Base-by-base conservation (phyloP, 192 early-diverging fungal genomes). In the Jimgerdemannia lactiflua region DNA sequence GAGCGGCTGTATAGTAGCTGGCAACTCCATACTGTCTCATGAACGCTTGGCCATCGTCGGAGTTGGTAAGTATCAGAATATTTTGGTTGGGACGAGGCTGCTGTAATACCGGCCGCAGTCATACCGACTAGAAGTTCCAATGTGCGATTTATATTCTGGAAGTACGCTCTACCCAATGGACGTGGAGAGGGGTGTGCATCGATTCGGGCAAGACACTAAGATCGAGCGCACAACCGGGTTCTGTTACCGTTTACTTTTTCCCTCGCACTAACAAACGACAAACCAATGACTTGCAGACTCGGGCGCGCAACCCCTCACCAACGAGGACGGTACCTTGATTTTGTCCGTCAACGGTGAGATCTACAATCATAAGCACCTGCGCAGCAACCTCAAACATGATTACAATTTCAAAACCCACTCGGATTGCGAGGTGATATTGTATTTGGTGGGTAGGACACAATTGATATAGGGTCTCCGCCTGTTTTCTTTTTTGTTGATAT, bases 31-130 rank as follows among this genome's bases (percentile, higher is more conserved):
- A 76, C 78, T 99, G 67, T 94, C 94, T 88, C 98, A 99, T 78
- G 98, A 99, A 87, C 94, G 98, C 83, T 85, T 99, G 70, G 98
- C 98, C 59, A 99, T 99, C 76, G 98, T 99, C 72, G 98, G 98
- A 81, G 92, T 99, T 78, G 94, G 94, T 95, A 84, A 82, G 89
- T 89, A 70, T 65, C 4, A 6, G 2, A 11, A 40, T 73, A 41
- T 11, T 81, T 74, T n/a, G 41, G 6, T 2, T 43, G 41, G n/a
- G 39, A 43, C 19, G 41, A 17, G 42, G 64, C 59, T 44, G 44
- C 42, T 39, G 29, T 43, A 40, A 20, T 9, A 20, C 29, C 64
- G 49, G 14, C 67, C 10, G 7, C 29, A n/a, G 14, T 20, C 14
- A 7, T 54, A 42, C 42, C 72, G 40, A 49, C 43, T 69, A 49